Base-by-base conservation (phyloP, 495 filamentous ascomycete genomes). In the Annulohypoxylon bovei region DNA sequence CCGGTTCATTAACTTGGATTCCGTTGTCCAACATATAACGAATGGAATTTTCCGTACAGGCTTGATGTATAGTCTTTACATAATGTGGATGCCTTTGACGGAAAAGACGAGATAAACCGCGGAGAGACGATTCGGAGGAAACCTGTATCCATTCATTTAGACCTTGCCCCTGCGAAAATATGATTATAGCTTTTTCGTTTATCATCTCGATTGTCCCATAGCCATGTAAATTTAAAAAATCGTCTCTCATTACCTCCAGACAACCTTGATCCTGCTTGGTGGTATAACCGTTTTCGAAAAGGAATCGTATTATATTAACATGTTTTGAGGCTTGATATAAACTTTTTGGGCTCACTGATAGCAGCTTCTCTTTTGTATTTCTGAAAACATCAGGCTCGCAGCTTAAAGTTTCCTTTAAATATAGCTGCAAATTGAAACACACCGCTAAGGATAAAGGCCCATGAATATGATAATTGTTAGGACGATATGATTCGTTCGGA, bases 331-430 rank as follows among this genome's bases (percentile, higher is more conserved):
- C n/a, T n/a, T n/a, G n/a, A n/a, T n/a, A n/a, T n/a, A n/a, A n/a
- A n/a, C n/a, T n/a, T n/a, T n/a, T n/a, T n/a, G n/a, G n/a, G n/a
- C n/a, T n/a, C n/a, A n/a, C n/a, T n/a, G n/a, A 44, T 0, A 55
- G 28, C 2, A 65, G 23, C 18, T 20, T 42, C 28, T 65, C 61
- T 1, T 56, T 1, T n/a, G 61, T 65, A 16, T 56, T 54, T 16
- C 22, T 42, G 16, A 65, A 55, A 22, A 25, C 22, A 47, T 56
- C 37, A 1, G 61, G 61, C 23, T 65, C 50, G 23, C n/a, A n/a
- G 4, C 22, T 23, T 14, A 67, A 27, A 4, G 55, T 54, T 6
- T 67, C 65, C 16, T 67, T 7, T 3, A 67, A 6, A 22, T 61
- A 61, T 33, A 67, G 25, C n/a, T 54, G 65, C 27, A 68, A 20